Evolutionary conservation across 495 filamentous ascomycete species (phyloP).

Genomic region (Apodospora peruviana): DNA sequence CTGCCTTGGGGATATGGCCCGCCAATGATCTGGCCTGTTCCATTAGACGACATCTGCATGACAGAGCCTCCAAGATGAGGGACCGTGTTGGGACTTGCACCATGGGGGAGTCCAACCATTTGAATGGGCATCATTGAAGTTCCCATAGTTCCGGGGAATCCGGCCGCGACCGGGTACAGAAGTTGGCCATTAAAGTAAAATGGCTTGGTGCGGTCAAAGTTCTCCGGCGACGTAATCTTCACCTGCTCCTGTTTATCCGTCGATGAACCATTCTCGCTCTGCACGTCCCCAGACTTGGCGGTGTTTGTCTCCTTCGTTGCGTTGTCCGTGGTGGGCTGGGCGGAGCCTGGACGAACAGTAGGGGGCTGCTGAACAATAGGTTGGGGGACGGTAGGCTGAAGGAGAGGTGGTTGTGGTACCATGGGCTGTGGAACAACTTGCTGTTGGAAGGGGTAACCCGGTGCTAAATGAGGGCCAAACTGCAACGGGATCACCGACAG

Average conservation of each 20-base stretch:
- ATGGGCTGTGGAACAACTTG: not conserved
- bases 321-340: constrained; percentile 1
- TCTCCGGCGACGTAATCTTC: constrained; percentile 38
- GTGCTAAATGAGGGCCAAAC: constrained; percentile 21
- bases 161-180: constrained; percentile 34
- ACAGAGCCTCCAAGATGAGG: constrained; percentile 10
- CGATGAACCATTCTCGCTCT: constrained; percentile 18
- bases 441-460: constrained; percentile 14
- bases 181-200: constrained; percentile 45
- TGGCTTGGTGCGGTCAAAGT: constrained; percentile 40
- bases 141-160: constrained; percentile 13
- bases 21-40: constrained; percentile 13
- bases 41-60: constrained; percentile 15
- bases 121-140: constrained; percentile 17
- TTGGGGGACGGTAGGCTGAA: constrained; percentile 1
- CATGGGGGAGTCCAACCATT: constrained; percentile 17
- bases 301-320: constrained; percentile 22
- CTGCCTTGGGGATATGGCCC: constrained; percentile 7
- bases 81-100: not conserved
- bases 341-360: too few relatives aligned
- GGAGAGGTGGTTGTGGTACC: not conserved
- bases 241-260: constrained; percentile 31
- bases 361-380: constrained; percentile 6
- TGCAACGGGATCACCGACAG: constrained; percentile 25
- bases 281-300: constrained; percentile 16